Percentiles rank a stretch among this genome's conserved stretches.
phyloP scores from a whole-genome alignment of 78 protist species.

The Polysphondylium violaceum region DNA sequence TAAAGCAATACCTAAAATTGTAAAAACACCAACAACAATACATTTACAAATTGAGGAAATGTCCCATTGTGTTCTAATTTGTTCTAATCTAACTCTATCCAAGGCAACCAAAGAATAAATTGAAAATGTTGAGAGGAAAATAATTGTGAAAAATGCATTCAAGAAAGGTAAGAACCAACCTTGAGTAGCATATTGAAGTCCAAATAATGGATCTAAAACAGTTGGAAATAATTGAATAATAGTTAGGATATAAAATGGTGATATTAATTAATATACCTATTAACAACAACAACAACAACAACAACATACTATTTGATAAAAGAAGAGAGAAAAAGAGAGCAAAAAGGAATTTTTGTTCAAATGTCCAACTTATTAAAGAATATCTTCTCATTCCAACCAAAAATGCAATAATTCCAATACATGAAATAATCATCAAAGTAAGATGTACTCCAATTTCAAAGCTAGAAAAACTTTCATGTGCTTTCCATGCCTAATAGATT shows the following conservation, averaged over 20 bases:
- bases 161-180: conserved; percentile 65
- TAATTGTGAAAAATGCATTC: conserved; percentile 41
- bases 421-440: conserved; percentile 29
- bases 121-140: conserved; percentile 41
- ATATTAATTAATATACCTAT: no score
- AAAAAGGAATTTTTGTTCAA: conserved; percentile 70
- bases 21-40: background rate
- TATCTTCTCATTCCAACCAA: conserved; percentile 28
- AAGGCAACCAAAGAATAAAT: conserved; percentile 38
- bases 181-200: conserved; percentile 18
- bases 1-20: conserved; percentile 20
- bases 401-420: conserved; percentile 17
- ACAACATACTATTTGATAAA: conserved; percentile 44
- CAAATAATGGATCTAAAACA: conserved; percentile 58
- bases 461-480: conserved; percentile 32
- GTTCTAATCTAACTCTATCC: conserved; percentile 44
- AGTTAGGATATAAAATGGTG: background rate
- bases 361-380: conserved; percentile 24
- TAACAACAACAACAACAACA: background rate
- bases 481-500: conserved; percentile 14
- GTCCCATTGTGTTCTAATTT: background rate
- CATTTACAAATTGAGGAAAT: background rate
- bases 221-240: background rate
- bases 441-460: conserved; percentile 59
- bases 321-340: conserved; percentile 21